Percentiles rank a stretch among this genome's conserved stretches.
Evolutionary conservation across 257 asterid genomes (phyloP).

Genomic region (Striga asiatica): DNA sequence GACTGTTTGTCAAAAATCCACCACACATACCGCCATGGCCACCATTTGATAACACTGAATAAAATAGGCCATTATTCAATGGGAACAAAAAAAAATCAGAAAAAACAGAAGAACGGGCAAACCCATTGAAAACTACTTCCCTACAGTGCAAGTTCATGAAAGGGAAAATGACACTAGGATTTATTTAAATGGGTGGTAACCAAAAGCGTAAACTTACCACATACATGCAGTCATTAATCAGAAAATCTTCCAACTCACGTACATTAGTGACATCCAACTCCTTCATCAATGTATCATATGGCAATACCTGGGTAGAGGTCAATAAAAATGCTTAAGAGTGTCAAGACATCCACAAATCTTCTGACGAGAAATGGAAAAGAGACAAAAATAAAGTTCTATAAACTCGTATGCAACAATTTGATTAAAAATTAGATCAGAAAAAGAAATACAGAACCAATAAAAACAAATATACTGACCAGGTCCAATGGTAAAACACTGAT

Average conservation of each 20-base stretch:
- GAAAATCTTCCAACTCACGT: conserved; percentile 94
- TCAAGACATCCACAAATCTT: background rate
- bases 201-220: conserved; percentile 50
- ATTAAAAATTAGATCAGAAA: background rate
- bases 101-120: background rate
- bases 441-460: background rate
- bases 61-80: too few relatives aligned
- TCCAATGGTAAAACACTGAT: background rate
- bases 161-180: background rate
- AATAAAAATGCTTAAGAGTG: conserved; percentile 4
- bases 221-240: conserved; percentile 96
- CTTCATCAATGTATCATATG: conserved; percentile 77
- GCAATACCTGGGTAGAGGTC: conserved; percentile 48
- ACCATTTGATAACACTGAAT: too few relatives aligned
- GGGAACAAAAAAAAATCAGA: background rate
- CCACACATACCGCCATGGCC: too few relatives aligned
- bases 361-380: background rate
- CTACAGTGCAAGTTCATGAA: background rate
- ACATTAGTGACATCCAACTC: conserved; percentile 93
- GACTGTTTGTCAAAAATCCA: too few relatives aligned
- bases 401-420: background rate
- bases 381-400: background rate
- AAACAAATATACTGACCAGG: background rate
- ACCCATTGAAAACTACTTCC: background rate
- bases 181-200: background rate